A percentile compares a stretch with the other conserved stretches of the same genome.
phyloP scores from a whole-genome alignment of 306 rosid genomes.

The Carpinus viminea region DNA sequence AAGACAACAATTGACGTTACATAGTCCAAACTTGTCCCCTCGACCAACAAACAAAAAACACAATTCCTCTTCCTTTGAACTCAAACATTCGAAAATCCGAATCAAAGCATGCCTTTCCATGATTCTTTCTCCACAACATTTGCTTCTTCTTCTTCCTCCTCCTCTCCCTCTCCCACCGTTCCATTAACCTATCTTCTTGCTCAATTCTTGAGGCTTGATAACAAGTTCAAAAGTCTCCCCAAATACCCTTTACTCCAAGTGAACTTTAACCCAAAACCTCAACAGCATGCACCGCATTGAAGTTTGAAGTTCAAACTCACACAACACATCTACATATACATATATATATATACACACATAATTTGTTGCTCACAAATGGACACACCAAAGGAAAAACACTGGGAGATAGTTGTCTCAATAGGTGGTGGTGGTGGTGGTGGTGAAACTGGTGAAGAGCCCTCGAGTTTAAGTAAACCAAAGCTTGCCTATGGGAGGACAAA shows the following conservation, averaged over 20 bases:
- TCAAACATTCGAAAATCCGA: constrained; percentile 22
- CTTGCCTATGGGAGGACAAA: constrained; percentile 30
- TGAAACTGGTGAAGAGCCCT: constrained; percentile 24
- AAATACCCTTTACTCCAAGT: not conserved
- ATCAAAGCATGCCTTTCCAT: constrained; percentile 37
- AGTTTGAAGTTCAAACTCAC: too few relatives aligned
- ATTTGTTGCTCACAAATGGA: constrained; percentile 30
- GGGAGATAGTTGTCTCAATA: constrained; percentile 37
- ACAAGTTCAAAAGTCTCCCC: not conserved
- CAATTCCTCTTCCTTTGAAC: constrained; percentile 52
- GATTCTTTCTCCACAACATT: constrained; percentile 26
- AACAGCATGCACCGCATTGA: not conserved
- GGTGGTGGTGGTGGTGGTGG: constrained; percentile 30
- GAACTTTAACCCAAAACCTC: not conserved
- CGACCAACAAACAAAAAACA: not conserved
- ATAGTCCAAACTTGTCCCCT: too few relatives aligned
- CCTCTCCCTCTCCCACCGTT: not conserved
- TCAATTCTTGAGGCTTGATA: not conserved
- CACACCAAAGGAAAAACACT: constrained; percentile 21
- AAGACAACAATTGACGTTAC: too few relatives aligned
- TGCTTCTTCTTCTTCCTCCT: not conserved
- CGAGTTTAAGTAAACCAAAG: constrained; percentile 23
- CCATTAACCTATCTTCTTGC: not conserved
- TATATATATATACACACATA: too few relatives aligned
- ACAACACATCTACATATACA: too few relatives aligned